These are phyloP conservation scores for Lycium ferocissimum DNA, from an alignment of 257 asterid species.

Conservation along the genomic window DNA sequence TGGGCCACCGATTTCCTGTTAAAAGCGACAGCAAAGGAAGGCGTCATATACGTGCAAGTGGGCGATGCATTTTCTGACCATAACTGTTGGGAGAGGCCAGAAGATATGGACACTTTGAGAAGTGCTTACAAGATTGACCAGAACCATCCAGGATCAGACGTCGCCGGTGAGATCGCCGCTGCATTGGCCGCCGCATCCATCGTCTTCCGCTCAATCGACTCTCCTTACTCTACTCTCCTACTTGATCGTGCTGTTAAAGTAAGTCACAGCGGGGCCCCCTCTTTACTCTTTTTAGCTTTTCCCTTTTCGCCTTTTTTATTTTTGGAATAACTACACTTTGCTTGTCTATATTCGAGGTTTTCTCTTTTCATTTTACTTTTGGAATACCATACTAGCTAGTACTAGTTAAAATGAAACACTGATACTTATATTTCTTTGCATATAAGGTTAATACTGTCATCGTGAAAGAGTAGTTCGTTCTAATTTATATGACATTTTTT, in stretches of 20 bases:
- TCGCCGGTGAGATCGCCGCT: conserved; percentile 92
- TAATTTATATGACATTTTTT: too few relatives aligned
- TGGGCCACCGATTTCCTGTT: conserved; percentile 87
- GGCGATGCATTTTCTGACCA: conserved; percentile 88
- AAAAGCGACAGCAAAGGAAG: conserved; percentile 75
- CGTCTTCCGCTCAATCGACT: conserved; percentile 71
- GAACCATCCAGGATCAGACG: conserved; percentile 82
- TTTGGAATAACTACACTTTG: not conserved
- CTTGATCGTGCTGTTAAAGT: conserved; percentile 82
- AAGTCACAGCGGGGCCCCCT: conserved; percentile 24
- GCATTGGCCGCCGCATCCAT: conserved; percentile 94
- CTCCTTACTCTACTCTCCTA: conserved; percentile 72
- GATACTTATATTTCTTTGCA: not conserved
- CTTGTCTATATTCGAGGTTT: not conserved
- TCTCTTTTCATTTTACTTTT: not conserved
- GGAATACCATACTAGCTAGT: not conserved
- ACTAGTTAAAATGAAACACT: too few relatives aligned
- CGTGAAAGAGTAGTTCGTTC: not conserved
- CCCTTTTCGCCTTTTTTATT: not conserved
- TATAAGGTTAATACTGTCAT: not conserved
- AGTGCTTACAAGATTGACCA: conserved; percentile 67
- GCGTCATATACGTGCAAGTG: conserved; percentile 76
- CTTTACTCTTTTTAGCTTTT: not conserved
- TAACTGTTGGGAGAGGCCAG: conserved; percentile 91
- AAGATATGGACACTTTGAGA: conserved; percentile 82